Percentiles rank a stretch among this genome's conserved stretches.
phyloP scores from a whole-genome alignment of 371 early-diverging fungal genomes.

The Umbelopsis sp. region DNA sequence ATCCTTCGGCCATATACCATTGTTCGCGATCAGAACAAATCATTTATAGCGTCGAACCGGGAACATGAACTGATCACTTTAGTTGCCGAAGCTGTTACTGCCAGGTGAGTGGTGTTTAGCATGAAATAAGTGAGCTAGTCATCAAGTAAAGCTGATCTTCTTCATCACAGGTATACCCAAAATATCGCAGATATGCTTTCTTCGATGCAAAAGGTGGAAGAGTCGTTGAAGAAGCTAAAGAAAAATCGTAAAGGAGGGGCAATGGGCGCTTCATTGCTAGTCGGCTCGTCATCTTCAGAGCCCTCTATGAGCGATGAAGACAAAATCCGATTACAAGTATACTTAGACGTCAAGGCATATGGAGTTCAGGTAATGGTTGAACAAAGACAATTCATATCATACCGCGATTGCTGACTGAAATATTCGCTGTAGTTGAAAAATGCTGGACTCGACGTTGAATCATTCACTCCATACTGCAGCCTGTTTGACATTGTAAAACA shows the following conservation, averaged over 20 bases:
- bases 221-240: slow-evolving; percentile 38
- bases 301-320: slow-evolving; percentile 49
- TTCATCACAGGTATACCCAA: slow-evolving; percentile 29
- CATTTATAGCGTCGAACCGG: slow-evolving; percentile 27
- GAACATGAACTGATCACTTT: slow-evolving; percentile 31
- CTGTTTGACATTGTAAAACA: slow-evolving; percentile 15
- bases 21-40: slow-evolving; percentile 41
- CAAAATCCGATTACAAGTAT: slow-evolving; percentile 62
- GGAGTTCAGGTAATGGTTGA: slow-evolving; percentile 48
- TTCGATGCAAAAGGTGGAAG: slow-evolving; percentile 36
- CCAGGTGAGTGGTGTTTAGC: slow-evolving; percentile 27
- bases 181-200: slow-evolving; percentile 35
- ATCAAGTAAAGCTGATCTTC: slow-evolving; percentile 1
- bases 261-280: slow-evolving; percentile 18
- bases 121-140: neutral
- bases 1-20: slow-evolving; percentile 58
- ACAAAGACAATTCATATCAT: neutral
- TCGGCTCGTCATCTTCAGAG: slow-evolving; percentile 17
- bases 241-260: slow-evolving; percentile 36
- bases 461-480: slow-evolving; percentile 28
- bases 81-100: slow-evolving; percentile 41
- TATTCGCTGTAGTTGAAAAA: slow-evolving; percentile 23
- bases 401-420: too few species aligned
- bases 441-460: slow-evolving; percentile 28
- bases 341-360: slow-evolving; percentile 56